phyloP scores from a whole-genome alignment of 2,329 filamentous ascomycete genomes.

The Tolypocladium album region DNA sequence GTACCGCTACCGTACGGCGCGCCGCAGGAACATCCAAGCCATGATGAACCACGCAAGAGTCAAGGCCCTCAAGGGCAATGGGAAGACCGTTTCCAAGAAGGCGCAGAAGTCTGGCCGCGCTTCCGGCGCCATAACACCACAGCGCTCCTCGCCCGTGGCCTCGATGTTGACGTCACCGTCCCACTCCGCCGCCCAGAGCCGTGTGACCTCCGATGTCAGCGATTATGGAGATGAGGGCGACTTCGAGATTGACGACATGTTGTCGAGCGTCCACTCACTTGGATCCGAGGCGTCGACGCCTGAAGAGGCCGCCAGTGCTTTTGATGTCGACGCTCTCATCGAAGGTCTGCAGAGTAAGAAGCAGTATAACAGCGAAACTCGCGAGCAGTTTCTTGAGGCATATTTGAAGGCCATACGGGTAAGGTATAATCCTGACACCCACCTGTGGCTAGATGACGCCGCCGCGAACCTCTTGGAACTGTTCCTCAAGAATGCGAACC shows the following conservation, averaged over 20 bases:
- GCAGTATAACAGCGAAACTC: conserved; percentile 60
- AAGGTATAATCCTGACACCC: conserved; percentile 20
- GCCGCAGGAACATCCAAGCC: neutral
- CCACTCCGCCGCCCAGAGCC: conserved; percentile 48
- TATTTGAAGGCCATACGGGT: conserved; percentile 43
- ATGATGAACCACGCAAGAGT: conserved; percentile 61
- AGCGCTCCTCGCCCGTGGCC: conserved; percentile 47
- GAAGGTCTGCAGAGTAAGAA: conserved; percentile 65
- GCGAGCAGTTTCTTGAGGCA: conserved; percentile 37
- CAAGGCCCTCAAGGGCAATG: conserved; percentile 57
- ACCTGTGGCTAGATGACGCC: conserved; percentile 42
- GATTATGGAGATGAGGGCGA: conserved; percentile 37
- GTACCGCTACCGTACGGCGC: neutral
- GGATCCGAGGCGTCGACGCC: conserved; percentile 39
- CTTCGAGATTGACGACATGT: conserved; percentile 29
- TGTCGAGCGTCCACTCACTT: conserved; percentile 29
- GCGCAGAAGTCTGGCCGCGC: conserved; percentile 47
- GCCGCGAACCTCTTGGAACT: conserved; percentile 48
- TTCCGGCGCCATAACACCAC: conserved; percentile 46
- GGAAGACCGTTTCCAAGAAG: conserved; percentile 63
- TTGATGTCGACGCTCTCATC: conserved; percentile 53
- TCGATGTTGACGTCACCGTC: conserved; percentile 48
- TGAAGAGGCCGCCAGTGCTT: conserved; percentile 56
- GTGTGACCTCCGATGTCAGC: conserved; percentile 51
- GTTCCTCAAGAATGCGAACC: conserved; percentile 60